Evolutionary conservation across 805 yeast species (phyloP), one percentile per base, ranked within the genome.

Genomic region (Suhomyces kilbournensis): DNA sequence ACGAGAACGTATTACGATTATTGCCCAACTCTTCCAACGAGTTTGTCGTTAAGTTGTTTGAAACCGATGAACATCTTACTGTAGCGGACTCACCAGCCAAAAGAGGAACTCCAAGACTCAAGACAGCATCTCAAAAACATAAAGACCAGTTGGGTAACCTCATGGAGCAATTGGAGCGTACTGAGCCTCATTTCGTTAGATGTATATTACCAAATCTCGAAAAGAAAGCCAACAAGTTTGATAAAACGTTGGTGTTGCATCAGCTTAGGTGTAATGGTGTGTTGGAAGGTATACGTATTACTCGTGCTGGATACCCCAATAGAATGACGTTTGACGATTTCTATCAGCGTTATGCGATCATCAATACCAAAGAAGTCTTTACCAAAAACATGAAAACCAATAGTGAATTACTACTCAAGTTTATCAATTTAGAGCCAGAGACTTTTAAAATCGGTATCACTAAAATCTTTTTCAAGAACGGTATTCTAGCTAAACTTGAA

Each of bases 241-340:
- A 90, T 60, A 90, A 86, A 59, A 72, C 71, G 28, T 72, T 94
- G 22, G 96, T 94, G 7, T 73, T 94, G 44, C 93, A 88, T 49
- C 99, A 94, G 70, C 76, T 94, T 56, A 78, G 97, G 56, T 94
- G 98, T 64, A 94, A 94, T 64, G 99, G 99, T 80, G 99, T 94
- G 14, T 72, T 94, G 48, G 99, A 94, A 75, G 99, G 99, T 55
- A 94, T 94, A 28, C 80, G 99, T 68, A 94, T 94, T 54, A 97
- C 98, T 0, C 81, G 99, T 57, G 90, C 97, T 7, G 99, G 99
- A 2, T 94, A 87, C 68, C 99, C 99, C 4, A 94, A 94, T 68
- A 81, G 97, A 58, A 83, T 93, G 64, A 82, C 85, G 26, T 93
- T 92, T 68, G 81, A 84, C 44, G 93, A 90, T 46, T 94, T 94